A percentile compares a stretch with the other conserved stretches of the same genome.
These are phyloP conservation scores for Tylopilus subfusipes DNA, from an alignment of 768 basidiomycete genomes.

Conservation along the genomic window DNA sequence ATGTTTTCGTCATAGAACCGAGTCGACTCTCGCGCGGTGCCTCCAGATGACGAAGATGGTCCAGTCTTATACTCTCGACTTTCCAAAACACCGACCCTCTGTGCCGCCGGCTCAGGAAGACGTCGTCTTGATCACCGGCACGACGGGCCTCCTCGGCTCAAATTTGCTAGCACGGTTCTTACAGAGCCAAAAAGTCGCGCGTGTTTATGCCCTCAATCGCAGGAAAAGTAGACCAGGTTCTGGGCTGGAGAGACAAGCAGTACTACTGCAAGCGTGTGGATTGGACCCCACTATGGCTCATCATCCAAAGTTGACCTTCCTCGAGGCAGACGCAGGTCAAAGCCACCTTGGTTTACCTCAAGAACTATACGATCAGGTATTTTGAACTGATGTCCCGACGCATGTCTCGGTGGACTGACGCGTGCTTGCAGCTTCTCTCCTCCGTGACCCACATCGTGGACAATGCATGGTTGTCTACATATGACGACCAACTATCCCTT, in stretches of 20 bases:
- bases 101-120: neutral
- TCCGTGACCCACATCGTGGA: constrained; percentile 38
- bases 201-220: constrained; percentile 32
- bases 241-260: constrained; percentile 25
- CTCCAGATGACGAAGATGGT: constrained; percentile 15
- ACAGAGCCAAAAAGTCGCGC: constrained; percentile 5
- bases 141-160: constrained; percentile 34
- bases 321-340: constrained; percentile 30
- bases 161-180: constrained; percentile 26
- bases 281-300: constrained; percentile 27
- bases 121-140: constrained; percentile 33
- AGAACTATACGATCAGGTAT: constrained; percentile 27
- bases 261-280: constrained; percentile 29
- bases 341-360: constrained; percentile 26
- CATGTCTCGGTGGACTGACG: neutral
- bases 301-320: constrained; percentile 30
- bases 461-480: constrained; percentile 24
- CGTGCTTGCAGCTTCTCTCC: constrained; percentile 11
- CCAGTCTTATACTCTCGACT: neutral
- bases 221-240: constrained; percentile 12
- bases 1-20: constrained; percentile 13
- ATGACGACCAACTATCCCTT: constrained; percentile 2
- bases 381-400: neutral
- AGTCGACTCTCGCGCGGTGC: constrained; percentile 12
- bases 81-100: constrained; percentile 9